phyloP scores from a whole-genome alignment of 2,329 filamentous ascomycete species.

The Cercospora canescens region DNA sequence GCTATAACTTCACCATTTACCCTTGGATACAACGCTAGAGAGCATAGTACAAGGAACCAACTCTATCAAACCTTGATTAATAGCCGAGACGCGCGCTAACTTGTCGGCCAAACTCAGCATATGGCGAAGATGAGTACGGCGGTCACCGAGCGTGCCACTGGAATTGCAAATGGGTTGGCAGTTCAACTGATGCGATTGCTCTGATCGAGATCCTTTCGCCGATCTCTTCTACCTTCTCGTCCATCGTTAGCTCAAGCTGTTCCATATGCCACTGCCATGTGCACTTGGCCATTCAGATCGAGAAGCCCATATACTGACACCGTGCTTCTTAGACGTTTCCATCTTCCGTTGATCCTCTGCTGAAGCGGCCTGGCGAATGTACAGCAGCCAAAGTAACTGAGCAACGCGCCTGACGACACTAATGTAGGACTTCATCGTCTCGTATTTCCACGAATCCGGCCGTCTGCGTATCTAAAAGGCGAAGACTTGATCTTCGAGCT shows the following conservation, averaged over 20 bases:
- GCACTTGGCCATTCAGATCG: neutral
- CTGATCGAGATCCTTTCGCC: neutral
- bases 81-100: too few relatives aligned
- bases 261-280: neutral
- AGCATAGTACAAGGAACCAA: too few relatives aligned
- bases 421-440: neutral
- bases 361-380: neutral
- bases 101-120: too few relatives aligned
- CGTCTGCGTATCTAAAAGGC: slow-evolving; percentile 64
- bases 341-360: neutral
- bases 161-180: neutral
- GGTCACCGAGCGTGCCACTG: neutral
- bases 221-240: neutral
- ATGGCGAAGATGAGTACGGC: too few relatives aligned
- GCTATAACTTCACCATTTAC: too few relatives aligned
- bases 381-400: neutral
- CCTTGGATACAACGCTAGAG: too few relatives aligned
- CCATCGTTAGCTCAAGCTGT: neutral
- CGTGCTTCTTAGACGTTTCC: neutral
- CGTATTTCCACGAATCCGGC: neutral
- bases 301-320: neutral
- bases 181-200: neutral
- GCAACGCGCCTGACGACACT: neutral
- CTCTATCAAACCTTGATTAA: too few relatives aligned
- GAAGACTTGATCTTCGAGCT: slow-evolving; percentile 97